Conservation (phyloP, 1,284 basidiomycete genomes). For the Microstroma glucosiphilum region DNA sequence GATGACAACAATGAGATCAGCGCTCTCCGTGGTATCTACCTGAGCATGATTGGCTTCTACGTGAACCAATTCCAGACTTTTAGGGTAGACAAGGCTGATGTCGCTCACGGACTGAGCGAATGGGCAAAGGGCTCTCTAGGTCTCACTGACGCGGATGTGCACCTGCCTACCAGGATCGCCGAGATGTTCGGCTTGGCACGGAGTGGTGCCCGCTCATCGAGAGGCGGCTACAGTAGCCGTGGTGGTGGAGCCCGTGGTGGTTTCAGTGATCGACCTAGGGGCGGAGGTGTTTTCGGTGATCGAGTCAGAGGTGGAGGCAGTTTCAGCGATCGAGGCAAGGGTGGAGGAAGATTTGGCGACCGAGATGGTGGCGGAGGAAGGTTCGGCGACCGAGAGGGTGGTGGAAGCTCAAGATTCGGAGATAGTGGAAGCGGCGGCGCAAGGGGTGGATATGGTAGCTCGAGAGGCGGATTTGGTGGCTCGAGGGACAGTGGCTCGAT, state of each 20-base stretch:
- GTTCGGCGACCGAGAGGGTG: not conserved
- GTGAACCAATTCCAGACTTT: not conserved
- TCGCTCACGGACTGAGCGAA: not conserved
- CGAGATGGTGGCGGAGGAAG: not conserved
- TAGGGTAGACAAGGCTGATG: not conserved
- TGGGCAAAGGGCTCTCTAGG: not conserved
- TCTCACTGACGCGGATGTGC: not conserved
- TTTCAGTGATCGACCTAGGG: not conserved
- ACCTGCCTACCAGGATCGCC: not conserved
- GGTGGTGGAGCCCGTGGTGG: not conserved
- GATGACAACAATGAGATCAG: no score
- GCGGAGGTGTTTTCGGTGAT: not conserved
- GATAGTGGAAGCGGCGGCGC: no score
- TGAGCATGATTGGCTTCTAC: no score
- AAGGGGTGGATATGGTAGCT: no score
- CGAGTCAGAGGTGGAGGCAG: not conserved
- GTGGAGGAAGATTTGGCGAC: not conserved
- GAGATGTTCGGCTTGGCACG: not conserved
- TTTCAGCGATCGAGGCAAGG: not conserved
- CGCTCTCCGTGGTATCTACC: no score
- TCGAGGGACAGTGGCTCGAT: no score
- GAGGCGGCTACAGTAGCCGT: no score
- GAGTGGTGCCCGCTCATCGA: no score
- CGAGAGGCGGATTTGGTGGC: no score
- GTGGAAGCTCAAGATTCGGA: not conserved